A percentile compares a stretch with the other conserved stretches of the same genome.
These are phyloP conservation scores for Pilaira anomala DNA, from an alignment of 192 early-diverging fungal species.

Conservation along the genomic window DNA sequence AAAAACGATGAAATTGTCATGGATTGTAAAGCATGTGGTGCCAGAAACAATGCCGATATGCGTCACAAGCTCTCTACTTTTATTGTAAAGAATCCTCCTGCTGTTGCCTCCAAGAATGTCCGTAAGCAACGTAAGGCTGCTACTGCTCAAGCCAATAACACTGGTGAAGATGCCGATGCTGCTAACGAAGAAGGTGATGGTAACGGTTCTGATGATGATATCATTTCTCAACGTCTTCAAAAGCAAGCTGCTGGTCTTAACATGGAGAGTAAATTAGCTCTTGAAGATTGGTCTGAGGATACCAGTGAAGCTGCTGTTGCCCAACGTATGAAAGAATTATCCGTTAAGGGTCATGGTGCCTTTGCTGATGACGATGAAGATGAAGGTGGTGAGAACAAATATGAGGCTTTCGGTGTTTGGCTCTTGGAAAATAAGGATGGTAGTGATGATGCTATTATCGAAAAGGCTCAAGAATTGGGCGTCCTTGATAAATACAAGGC, in stretches of 20 bases:
- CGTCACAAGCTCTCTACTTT: constrained; percentile 84
- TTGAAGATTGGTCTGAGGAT: constrained; percentile 84
- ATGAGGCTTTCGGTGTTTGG: constrained; percentile 77
- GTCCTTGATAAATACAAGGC: constrained; percentile 78
- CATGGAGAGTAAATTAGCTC: constrained; percentile 50
- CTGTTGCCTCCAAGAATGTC: constrained; percentile 44
- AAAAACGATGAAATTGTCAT: constrained; percentile 58
- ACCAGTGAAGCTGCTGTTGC: constrained; percentile 76
- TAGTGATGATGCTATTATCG: constrained; percentile 68
- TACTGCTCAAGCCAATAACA: constrained; percentile 45
- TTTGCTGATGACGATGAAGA: constrained; percentile 56
- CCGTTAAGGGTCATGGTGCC: constrained; percentile 40
- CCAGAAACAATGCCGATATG: constrained; percentile 77
- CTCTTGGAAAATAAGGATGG: constrained; percentile 58
- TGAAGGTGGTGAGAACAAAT: constrained; percentile 56
- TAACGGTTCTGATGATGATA: constrained; percentile 62
- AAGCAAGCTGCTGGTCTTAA: constrained; percentile 64
- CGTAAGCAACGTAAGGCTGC: constrained; percentile 55
- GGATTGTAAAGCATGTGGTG: constrained; percentile 93
- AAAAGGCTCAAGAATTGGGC: constrained; percentile 73
- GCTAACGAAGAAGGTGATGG: constrained; percentile 48
- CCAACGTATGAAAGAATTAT: constrained; percentile 67
- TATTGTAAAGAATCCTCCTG: constrained; percentile 92
- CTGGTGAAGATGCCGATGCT: constrained; percentile 40
- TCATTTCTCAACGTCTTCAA: constrained; percentile 63